Conservation (phyloP, 2,329 filamentous ascomycete genomes). For the Metarhizium humberi region DNA sequence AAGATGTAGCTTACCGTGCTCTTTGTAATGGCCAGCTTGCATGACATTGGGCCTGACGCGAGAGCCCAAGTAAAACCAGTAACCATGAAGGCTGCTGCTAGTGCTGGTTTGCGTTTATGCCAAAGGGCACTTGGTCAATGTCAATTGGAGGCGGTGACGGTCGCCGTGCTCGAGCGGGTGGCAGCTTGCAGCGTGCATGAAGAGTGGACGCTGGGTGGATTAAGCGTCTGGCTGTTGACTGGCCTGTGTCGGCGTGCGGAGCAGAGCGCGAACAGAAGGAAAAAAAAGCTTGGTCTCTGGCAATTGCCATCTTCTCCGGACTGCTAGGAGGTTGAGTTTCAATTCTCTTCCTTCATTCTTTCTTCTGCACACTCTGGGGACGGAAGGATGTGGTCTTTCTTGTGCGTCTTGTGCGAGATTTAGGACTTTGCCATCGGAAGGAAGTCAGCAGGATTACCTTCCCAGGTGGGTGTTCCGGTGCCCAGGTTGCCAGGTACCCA, state of each 20-base stretch:
- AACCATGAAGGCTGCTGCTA: not conserved
- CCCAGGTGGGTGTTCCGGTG: too few relatives aligned
- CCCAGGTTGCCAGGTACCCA: not conserved
- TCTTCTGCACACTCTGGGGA: not conserved
- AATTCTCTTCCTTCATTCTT: not conserved
- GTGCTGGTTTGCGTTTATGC: not conserved
- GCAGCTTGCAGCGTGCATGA: not conserved
- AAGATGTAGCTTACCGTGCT: not conserved
- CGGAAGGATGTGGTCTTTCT: not conserved
- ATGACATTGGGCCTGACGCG: not conserved
- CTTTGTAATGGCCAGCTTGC: not conserved
- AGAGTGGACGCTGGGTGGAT: not conserved
- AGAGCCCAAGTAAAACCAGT: not conserved
- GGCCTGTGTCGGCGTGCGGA: not conserved
- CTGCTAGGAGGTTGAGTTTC: not conserved
- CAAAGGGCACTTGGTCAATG: not conserved
- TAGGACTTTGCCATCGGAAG: not conserved
- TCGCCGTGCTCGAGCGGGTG: too few relatives aligned
- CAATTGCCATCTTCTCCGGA: not conserved
- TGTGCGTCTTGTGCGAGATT: not conserved
- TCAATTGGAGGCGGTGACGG: not conserved
- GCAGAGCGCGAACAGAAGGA: not conserved
- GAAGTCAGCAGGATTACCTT: not conserved
- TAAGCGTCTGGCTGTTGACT: not conserved
- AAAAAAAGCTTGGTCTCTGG: not conserved